These are phyloP conservation scores for Blastobotrys proliferans DNA, from an alignment of 1,139 yeast species.

Conservation along the genomic window DNA sequence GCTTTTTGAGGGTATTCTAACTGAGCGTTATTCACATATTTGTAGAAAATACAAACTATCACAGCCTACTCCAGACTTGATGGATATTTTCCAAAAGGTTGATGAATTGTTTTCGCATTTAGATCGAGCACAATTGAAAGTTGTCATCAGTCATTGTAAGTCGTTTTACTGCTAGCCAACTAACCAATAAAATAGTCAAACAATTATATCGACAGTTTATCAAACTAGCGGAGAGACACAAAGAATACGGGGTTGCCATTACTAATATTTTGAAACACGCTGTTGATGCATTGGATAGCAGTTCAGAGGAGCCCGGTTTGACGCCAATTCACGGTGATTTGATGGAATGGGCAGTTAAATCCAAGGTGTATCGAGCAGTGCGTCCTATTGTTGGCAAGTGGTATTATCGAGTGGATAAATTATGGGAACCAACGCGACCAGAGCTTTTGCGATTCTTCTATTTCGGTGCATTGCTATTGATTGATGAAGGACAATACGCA, in stretches of 20 bases:
- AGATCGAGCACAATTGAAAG: not conserved
- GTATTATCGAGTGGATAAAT: slow-evolving; percentile 9
- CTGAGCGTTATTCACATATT: too few relatives aligned
- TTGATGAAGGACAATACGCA: slow-evolving; percentile 19
- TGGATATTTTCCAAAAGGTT: not conserved
- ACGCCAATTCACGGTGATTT: slow-evolving; percentile 9
- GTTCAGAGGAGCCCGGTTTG: not conserved
- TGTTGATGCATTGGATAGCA: too few relatives aligned
- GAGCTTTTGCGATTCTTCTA: slow-evolving; percentile 24
- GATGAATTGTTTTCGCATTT: not conserved
- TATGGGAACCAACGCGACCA: slow-evolving; percentile 7
- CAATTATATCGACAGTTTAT: not conserved
- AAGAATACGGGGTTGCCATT: not conserved
- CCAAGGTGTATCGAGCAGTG: not conserved
- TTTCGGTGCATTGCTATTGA: slow-evolving; percentile 24
- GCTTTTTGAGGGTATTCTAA: too few relatives aligned
- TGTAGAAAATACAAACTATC: too few relatives aligned
- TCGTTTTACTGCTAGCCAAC: not conserved
- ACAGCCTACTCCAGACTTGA: too few relatives aligned
- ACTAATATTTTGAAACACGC: slow-evolving; percentile 1
- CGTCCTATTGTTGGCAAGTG: not conserved
- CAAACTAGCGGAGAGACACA: not conserved
- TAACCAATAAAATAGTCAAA: slow-evolving; percentile 1
- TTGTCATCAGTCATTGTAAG: not conserved
- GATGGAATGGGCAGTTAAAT: slow-evolving; percentile 7